Evolutionary conservation across 73 alveolate species (phyloP).

Genomic region (Tetrahymena malaccensis): DNA sequence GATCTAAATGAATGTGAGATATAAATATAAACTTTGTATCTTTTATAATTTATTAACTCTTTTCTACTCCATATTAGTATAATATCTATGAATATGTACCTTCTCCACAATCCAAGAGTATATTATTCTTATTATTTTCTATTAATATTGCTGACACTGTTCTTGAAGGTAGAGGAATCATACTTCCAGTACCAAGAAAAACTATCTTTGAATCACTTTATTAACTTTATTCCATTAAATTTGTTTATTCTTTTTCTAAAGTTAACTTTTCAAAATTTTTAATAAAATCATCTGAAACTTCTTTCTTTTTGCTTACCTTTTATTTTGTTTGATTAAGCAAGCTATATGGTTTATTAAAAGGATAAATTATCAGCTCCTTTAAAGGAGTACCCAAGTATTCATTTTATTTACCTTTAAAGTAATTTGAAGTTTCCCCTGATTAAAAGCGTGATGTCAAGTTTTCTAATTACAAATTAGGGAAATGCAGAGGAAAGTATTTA

Average conservation of each 20-base stretch:
- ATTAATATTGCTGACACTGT: neutral
- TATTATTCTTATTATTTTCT: neutral
- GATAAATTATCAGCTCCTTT: neutral
- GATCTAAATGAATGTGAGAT: constrained; percentile 97
- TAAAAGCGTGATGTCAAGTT: neutral
- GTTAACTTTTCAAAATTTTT: neutral
- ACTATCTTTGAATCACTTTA: neutral
- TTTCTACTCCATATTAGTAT: constrained; percentile 34
- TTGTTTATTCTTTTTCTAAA: neutral
- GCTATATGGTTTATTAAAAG: neutral
- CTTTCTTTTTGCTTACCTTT: neutral
- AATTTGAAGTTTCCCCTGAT: neutral
- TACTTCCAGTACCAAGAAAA: neutral
- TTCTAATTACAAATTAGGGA: neutral
- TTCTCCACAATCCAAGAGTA: constrained; percentile 1
- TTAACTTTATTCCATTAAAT: neutral
- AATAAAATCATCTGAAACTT: neutral
- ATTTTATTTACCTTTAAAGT: neutral
- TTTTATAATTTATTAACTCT: constrained; percentile 50
- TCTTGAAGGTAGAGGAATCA: neutral
- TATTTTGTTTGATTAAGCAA: neutral
- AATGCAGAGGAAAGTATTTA: neutral
- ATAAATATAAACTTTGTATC: constrained; percentile 46
- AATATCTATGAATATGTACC: neutral
- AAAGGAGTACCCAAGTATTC: neutral